Evolutionary conservation across 129 eudicot genomes (phyloP).

Genomic region (Lactuca saligna): DNA sequence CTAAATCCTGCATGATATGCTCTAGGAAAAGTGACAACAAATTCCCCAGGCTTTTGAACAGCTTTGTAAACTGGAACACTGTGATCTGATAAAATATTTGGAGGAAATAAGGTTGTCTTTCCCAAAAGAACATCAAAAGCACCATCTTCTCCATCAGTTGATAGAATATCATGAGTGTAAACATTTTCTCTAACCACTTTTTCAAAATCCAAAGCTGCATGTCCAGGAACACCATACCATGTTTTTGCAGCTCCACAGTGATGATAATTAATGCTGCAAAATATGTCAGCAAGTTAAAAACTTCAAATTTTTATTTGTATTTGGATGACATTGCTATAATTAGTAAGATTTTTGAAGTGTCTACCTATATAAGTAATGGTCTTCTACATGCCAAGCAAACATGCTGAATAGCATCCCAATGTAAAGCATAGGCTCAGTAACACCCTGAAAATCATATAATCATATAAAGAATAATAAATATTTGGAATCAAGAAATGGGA

Average conservation of each 20-base stretch:
- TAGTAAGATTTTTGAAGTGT: too few species aligned
- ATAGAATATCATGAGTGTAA: slow-evolving; percentile 63
- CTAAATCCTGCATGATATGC: slow-evolving; percentile 99
- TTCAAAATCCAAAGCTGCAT: slow-evolving; percentile 85
- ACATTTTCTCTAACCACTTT: slow-evolving; percentile 82
- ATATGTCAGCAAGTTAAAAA: background rate
- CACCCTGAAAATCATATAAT: slow-evolving; percentile 55
- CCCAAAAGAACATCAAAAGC: slow-evolving; percentile 98
- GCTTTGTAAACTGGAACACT: slow-evolving; percentile 90
- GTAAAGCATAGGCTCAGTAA: slow-evolving; percentile 98
- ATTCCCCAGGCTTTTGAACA: slow-evolving; percentile 98
- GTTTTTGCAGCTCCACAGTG: slow-evolving; percentile 99
- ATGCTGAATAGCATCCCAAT: slow-evolving; percentile 98
- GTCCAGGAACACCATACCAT: slow-evolving; percentile 98
- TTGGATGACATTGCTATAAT: background rate
- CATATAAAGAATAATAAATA: background rate
- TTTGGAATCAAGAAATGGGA: background rate
- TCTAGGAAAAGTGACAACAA: slow-evolving; percentile 81
- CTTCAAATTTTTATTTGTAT: too few species aligned
- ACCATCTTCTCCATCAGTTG: slow-evolving; percentile 85
- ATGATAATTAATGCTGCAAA: slow-evolving; percentile 88
- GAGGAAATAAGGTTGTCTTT: slow-evolving; percentile 95
- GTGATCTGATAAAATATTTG: slow-evolving; percentile 66
- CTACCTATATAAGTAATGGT: slow-evolving; percentile 94
- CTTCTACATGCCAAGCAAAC: slow-evolving; percentile 99